These are phyloP conservation scores for Fusarium sambucinum DNA, from an alignment of 2,329 filamentous ascomycete genomes.

Conservation along the genomic window DNA sequence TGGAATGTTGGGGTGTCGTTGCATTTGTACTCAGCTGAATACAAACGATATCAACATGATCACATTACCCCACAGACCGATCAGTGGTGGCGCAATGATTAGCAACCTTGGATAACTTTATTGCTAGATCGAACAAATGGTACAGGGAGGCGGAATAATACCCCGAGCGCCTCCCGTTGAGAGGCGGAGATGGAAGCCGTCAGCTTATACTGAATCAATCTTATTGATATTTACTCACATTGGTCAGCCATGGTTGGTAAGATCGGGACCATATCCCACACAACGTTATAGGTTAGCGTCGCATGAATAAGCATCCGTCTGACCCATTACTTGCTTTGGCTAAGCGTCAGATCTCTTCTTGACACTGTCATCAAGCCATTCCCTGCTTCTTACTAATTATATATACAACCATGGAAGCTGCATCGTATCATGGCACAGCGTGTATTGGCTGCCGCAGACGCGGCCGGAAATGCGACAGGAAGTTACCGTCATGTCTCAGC, in stretches of 20 bases:
- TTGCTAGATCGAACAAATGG: not conserved
- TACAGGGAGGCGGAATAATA: not conserved
- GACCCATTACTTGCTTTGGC: not conserved
- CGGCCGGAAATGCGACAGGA: slow-evolving; percentile 3
- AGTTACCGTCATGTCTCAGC: slow-evolving; percentile 1
- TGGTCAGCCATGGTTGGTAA: slow-evolving; percentile 16
- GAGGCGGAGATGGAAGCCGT: not conserved
- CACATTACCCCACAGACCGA: not conserved
- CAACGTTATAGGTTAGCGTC: not conserved
- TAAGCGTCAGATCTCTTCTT: not conserved
- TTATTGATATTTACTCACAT: not conserved
- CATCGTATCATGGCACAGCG: not conserved
- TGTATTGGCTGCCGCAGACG: not conserved
- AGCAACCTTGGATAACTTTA: not conserved
- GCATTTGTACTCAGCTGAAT: not conserved
- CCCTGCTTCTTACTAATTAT: not conserved
- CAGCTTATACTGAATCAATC: not conserved
- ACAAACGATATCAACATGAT: too few species aligned
- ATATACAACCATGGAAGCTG: not conserved
- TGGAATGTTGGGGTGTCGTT: not conserved
- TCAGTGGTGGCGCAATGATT: not conserved
- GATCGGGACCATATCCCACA: not conserved
- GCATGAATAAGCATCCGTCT: not conserved
- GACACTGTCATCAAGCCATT: accelerated
- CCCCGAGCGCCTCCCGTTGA: not conserved